These are phyloP conservation scores for Ogataea trehalophila DNA, from an alignment of 805 yeast species.

Conservation along the genomic window DNA sequence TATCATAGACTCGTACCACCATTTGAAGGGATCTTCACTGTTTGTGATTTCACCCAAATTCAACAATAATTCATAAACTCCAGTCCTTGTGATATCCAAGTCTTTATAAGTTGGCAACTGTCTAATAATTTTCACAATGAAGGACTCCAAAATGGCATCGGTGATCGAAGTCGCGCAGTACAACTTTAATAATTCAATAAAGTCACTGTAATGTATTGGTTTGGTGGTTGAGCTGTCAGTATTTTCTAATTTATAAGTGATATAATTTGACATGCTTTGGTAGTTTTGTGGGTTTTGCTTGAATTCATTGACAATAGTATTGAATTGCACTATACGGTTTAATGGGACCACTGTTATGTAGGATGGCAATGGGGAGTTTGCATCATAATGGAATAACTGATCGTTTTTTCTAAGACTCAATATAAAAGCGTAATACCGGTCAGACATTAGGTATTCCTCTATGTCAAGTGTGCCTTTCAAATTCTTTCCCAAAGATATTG, in stretches of 20 bases:
- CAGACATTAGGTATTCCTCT: constrained; percentile 16
- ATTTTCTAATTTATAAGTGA: constrained; percentile 10
- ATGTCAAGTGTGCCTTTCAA: constrained; percentile 19
- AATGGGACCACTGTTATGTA: constrained; percentile 42
- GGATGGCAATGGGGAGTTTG: constrained; percentile 27
- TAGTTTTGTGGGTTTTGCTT: constrained; percentile 24
- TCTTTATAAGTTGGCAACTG: constrained; percentile 27
- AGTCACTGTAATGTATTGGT: constrained; percentile 32
- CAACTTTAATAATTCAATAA: constrained; percentile 45
- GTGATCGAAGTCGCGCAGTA: constrained; percentile 51
- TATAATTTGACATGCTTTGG: constrained; percentile 21
- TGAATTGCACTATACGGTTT: constrained; percentile 30
- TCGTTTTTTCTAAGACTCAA: constrained; percentile 46
- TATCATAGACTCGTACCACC: constrained; percentile 42
- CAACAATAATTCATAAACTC: constrained; percentile 47
- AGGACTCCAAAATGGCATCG: constrained; percentile 45
- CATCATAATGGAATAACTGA: constrained; percentile 29
- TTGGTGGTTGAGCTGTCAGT: constrained; percentile 1
- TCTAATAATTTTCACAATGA: constrained; percentile 38
- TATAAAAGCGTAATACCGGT: constrained; percentile 39
- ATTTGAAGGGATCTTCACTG: constrained; percentile 45
- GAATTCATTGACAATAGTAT: constrained; percentile 26
- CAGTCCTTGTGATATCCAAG: constrained; percentile 46
- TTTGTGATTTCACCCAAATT: constrained; percentile 25
- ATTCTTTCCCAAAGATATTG: constrained; percentile 23